phyloP scores from a whole-genome alignment of 208 protist genomes.

The Leishmania martiniquensis region DNA sequence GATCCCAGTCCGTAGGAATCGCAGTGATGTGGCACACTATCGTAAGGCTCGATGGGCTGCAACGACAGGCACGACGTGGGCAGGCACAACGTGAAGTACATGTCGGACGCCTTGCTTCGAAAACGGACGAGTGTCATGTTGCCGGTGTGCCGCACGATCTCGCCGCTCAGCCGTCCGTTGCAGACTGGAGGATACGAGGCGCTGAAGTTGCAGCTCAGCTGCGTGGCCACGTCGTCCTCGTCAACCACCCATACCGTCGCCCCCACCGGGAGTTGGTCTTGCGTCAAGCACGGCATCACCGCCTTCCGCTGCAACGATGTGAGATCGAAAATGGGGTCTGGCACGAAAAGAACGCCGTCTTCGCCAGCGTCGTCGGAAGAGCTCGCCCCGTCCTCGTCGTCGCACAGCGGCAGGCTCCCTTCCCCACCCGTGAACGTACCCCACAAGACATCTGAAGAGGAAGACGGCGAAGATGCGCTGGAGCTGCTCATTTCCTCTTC shows the following conservation, averaged over 20 bases:
- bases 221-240: conserved; percentile 79
- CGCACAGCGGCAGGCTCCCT: conserved; percentile 20
- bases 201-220: conserved; percentile 65
- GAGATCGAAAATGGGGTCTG: conserved; percentile 65
- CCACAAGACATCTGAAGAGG: conserved; percentile 46
- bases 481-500: neutral
- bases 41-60: conserved; percentile 60
- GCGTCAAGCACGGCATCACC: conserved; percentile 46
- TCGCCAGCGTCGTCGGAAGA: conserved; percentile 30
- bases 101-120: conserved; percentile 24
- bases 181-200: conserved; percentile 64
- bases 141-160: conserved; percentile 59
- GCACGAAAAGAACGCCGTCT: conserved; percentile 58
- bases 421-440: conserved; percentile 37
- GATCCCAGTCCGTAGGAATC: conserved; percentile 37
- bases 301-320: conserved; percentile 38
- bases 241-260: conserved; percentile 78
- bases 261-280: conserved; percentile 45
- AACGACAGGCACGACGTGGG: conserved; percentile 71
- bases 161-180: conserved; percentile 66
- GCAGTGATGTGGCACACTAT: conserved; percentile 22
- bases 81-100: conserved; percentile 58
- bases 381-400: neutral
- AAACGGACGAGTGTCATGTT: conserved; percentile 72
- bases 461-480: conserved; percentile 20